These are phyloP conservation scores for Exophiala oligosperma DNA, from an alignment of 2,329 filamentous ascomycete genomes.

Conservation along the genomic window DNA sequence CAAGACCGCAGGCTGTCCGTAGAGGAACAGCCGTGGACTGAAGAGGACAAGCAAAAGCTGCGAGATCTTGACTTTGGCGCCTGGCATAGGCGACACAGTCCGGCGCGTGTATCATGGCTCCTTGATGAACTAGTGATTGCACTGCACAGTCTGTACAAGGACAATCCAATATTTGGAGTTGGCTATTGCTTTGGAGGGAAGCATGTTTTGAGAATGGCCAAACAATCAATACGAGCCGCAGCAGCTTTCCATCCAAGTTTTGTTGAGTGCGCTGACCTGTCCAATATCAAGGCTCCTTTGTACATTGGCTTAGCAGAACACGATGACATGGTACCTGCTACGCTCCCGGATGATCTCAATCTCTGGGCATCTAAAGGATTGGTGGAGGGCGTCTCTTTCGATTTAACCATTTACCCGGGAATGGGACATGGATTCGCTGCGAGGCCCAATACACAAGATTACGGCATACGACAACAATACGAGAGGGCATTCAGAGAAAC, in stretches of 20 bases:
- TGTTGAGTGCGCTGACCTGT: conserved; percentile 2
- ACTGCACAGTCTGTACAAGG: background rate
- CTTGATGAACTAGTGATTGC: background rate
- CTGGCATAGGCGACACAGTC: background rate
- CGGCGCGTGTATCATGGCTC: background rate
- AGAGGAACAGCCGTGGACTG: conserved; percentile 12
- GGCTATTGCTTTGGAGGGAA: conserved; percentile 18
- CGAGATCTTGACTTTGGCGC: background rate
- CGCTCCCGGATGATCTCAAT: too few relatives aligned
- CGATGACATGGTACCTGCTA: conserved; percentile 11
- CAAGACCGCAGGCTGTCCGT: conserved; percentile 2
- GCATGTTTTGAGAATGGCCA: conserved; percentile 4
- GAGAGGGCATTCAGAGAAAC: conserved; percentile 3
- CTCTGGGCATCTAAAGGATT: too few relatives aligned
- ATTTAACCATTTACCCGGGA: background rate
- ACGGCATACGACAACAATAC: background rate
- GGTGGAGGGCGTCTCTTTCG: too few relatives aligned
- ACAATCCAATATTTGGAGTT: background rate
- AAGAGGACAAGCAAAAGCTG: conserved; percentile 1
- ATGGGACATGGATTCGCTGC: conserved; percentile 16
- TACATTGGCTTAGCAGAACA: conserved; percentile 10
- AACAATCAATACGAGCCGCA: background rate
- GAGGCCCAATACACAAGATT: conserved; percentile 5
- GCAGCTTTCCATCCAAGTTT: conserved; percentile 9
- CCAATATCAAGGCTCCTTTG: conserved; percentile 2